Conservation (phyloP, 441 rosid genomes). For the Manihot esculenta region DNA sequence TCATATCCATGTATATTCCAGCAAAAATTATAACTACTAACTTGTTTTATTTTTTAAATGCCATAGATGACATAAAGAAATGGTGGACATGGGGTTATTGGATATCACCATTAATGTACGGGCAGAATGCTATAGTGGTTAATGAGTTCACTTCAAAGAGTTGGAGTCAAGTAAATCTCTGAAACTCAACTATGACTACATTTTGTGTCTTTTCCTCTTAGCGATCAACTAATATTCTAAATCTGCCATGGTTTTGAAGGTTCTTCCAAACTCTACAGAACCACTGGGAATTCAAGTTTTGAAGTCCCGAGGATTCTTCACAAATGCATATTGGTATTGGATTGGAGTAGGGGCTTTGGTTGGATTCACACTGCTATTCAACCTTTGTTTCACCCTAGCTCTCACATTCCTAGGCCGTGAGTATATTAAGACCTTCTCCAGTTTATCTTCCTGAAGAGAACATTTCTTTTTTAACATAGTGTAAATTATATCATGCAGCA, state of each 20-base stretch:
- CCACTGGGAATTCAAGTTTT: conserved; percentile 52
- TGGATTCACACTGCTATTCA: conserved; percentile 56
- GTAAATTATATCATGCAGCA: conserved; percentile 40
- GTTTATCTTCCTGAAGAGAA: background rate
- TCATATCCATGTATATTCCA: no score
- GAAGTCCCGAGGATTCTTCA: conserved; percentile 56
- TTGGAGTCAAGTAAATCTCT: conserved; percentile 59
- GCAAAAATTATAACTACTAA: background rate
- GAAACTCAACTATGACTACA: conserved; percentile 5
- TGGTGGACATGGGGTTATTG: conserved; percentile 95
- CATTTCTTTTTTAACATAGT: background rate
- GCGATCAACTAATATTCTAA: conserved; percentile 1
- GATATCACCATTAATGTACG: conserved; percentile 82
- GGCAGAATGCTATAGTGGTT: conserved; percentile 63
- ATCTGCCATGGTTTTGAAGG: conserved; percentile 17
- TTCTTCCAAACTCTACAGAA: conserved; percentile 34
- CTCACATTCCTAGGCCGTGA: conserved; percentile 57
- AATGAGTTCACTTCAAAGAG: conserved; percentile 79
- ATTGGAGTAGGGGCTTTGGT: conserved; percentile 59
- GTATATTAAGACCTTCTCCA: conserved; percentile 15
- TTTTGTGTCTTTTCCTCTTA: background rate
- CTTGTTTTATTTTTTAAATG: conserved; percentile 11
- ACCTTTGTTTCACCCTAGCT: conserved; percentile 52
- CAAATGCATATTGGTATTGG: conserved; percentile 69
- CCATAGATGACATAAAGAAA: conserved; percentile 50